These are phyloP conservation scores for Ustilago bromivora DNA, from an alignment of 1,284 basidiomycete species.

Conservation along the genomic window DNA sequence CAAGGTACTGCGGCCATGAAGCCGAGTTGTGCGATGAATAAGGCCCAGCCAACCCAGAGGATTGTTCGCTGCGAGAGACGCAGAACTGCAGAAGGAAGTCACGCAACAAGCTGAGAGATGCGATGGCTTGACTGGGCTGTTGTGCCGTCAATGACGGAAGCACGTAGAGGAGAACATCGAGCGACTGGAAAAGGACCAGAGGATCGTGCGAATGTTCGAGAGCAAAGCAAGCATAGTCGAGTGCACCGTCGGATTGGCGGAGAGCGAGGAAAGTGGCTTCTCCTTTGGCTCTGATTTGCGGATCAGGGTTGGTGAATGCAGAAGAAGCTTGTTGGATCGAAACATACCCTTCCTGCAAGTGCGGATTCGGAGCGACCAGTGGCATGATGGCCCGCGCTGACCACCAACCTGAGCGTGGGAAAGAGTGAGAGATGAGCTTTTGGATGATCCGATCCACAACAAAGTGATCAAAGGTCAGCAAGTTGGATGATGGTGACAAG, in stretches of 20 bases:
- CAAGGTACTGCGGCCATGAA: constrained; percentile 52
- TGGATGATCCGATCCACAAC: not conserved
- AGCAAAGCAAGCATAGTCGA: constrained; percentile 58
- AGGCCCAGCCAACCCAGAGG: constrained; percentile 16
- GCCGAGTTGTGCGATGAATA: constrained; percentile 15
- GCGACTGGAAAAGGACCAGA: constrained; percentile 58
- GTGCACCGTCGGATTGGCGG: constrained; percentile 50
- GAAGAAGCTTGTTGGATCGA: constrained; percentile 53
- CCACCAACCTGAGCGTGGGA: not conserved
- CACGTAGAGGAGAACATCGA: constrained; percentile 46
- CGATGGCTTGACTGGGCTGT: constrained; percentile 30
- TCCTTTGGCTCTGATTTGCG: constrained; percentile 48
- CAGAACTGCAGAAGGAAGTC: constrained; percentile 57
- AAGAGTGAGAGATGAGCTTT: not conserved
- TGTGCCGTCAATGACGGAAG: constrained; percentile 43
- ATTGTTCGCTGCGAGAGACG: constrained; percentile 40
- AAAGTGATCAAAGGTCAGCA: not conserved
- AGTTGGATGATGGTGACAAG: constrained; percentile 1
- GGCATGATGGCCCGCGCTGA: constrained; percentile 32
- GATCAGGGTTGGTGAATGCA: constrained; percentile 57
- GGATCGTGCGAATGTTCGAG: constrained; percentile 52
- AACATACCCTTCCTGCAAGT: constrained; percentile 52
- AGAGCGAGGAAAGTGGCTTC: constrained; percentile 59
- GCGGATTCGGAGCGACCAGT: constrained; percentile 44
- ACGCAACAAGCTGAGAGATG: constrained; percentile 37